Conservation (phyloP, 129 eudicot species). For the Solidago caesia region DNA sequence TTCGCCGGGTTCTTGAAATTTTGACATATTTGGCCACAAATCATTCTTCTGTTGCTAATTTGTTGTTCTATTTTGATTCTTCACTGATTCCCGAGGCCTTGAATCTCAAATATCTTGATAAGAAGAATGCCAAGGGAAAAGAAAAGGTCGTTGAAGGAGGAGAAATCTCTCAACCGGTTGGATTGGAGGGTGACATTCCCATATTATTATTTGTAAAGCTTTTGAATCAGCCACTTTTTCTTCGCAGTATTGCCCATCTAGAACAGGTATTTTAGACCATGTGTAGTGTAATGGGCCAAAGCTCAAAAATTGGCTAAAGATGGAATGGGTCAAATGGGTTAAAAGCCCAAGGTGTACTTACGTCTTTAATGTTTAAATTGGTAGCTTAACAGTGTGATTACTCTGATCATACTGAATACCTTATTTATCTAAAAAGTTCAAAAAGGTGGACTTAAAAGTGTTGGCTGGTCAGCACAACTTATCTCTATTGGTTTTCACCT, state of each 20-base stretch:
- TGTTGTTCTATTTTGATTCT: constrained; percentile 71
- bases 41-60: constrained; percentile 79
- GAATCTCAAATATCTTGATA: constrained; percentile 31
- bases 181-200: constrained; percentile 51
- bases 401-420: too few species aligned
- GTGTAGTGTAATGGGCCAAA: background rate
- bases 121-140: constrained; percentile 67
- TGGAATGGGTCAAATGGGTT: background rate
- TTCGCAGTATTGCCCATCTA: constrained; percentile 75
- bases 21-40: constrained; percentile 84
- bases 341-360: background rate
- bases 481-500: background rate
- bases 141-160: constrained; percentile 56
- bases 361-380: background rate
- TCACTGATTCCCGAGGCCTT: constrained; percentile 57
- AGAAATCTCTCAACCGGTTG: constrained; percentile 31
- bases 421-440: too few species aligned
- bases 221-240: constrained; percentile 78
- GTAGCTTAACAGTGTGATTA: background rate
- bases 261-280: constrained; percentile 65
- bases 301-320: background rate
- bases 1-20: constrained; percentile 85
- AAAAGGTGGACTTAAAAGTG: too few species aligned
- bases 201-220: constrained; percentile 70
- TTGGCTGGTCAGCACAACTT: too few species aligned